Conservation (phyloP, 805 yeast genomes). For the Ogataea trehaloabstinens region DNA sequence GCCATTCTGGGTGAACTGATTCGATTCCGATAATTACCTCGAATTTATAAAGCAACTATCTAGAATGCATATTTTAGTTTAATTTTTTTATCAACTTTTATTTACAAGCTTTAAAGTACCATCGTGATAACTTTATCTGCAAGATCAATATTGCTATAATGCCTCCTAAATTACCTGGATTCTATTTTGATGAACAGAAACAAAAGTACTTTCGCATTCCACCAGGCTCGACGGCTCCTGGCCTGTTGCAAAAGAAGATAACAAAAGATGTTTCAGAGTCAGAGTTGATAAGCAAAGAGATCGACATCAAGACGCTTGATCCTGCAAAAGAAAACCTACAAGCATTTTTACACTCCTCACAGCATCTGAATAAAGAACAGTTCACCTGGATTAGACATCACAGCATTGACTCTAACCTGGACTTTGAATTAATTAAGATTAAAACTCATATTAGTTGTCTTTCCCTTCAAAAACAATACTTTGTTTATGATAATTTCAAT, state of each 20-base stretch:
- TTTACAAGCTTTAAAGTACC: too few relatives aligned
- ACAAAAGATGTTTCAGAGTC: too few relatives aligned
- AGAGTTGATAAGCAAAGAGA: neutral
- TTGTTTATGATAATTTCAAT: slow-evolving; percentile 3
- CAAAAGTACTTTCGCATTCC: slow-evolving; percentile 1
- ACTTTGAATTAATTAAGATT: slow-evolving; percentile 3
- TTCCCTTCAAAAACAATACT: neutral
- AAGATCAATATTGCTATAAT: too few relatives aligned
- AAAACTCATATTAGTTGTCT: slow-evolving; percentile 7
- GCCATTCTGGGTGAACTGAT: too few relatives aligned
- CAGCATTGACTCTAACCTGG: neutral
- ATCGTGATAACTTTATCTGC: too few relatives aligned
- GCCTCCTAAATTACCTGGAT: slow-evolving; percentile 18
- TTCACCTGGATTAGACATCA: neutral
- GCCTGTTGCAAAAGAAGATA: too few relatives aligned
- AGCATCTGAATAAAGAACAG: neutral
- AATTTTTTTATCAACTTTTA: neutral
- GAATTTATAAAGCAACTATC: neutral
- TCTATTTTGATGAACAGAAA: slow-evolving; percentile 15
- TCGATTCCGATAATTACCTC: too few relatives aligned
- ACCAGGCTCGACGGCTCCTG: neutral
- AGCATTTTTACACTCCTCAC: slow-evolving; percentile 1
- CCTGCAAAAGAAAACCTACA: neutral
- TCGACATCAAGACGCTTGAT: neutral
- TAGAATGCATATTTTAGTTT: slow-evolving; percentile 1